Evolutionary conservation across 352 stramenopile species (phyloP).

Genomic region (Globisporangium radiosum): DNA sequence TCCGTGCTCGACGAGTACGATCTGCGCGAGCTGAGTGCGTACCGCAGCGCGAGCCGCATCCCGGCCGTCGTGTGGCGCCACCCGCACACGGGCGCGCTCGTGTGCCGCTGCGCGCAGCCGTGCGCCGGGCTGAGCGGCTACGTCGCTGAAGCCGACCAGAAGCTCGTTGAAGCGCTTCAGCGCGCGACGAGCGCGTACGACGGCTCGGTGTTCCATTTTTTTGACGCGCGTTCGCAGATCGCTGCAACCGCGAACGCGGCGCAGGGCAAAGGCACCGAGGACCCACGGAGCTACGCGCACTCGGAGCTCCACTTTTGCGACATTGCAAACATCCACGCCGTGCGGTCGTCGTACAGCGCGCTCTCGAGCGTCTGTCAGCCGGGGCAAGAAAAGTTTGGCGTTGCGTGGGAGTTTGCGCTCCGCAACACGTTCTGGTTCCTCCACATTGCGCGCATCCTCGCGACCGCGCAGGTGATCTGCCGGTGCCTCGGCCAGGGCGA

Average conservation of each 20-base stretch:
- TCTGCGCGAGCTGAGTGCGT: slow-evolving; percentile 79
- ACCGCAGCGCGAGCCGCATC: slow-evolving; percentile 92
- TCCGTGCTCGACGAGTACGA: slow-evolving; percentile 89
- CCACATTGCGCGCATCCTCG: slow-evolving; percentile 94
- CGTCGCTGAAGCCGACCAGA: slow-evolving; percentile 72
- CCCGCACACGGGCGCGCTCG: slow-evolving; percentile 84
- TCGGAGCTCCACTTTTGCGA: slow-evolving; percentile 96
- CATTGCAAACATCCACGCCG: slow-evolving; percentile 98
- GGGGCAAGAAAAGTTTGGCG: slow-evolving; percentile 62
- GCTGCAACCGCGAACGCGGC: slow-evolving; percentile 78
- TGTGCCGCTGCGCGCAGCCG: slow-evolving; percentile 83
- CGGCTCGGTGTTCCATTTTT: slow-evolving; percentile 80
- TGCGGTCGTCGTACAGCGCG: slow-evolving; percentile 87
- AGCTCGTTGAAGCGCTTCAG: slow-evolving; percentile 71
- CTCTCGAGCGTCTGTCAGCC: slow-evolving; percentile 74
- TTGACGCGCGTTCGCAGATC: slow-evolving; percentile 81
- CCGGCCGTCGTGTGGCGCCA: slow-evolving; percentile 92
- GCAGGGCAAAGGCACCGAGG: slow-evolving; percentile 84
- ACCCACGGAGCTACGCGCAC: slow-evolving; percentile 93
- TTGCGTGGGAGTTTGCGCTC: slow-evolving; percentile 83
- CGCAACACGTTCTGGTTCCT: slow-evolving; percentile 97
- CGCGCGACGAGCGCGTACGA: slow-evolving; percentile 48
- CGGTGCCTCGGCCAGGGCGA: slow-evolving; percentile 91
- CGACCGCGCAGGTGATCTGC: slow-evolving; percentile 91
- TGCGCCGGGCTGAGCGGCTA: slow-evolving; percentile 80